These are phyloP conservation scores for Lophiotrema nucula DNA, from an alignment of 495 filamentous ascomycete species.

Conservation along the genomic window DNA sequence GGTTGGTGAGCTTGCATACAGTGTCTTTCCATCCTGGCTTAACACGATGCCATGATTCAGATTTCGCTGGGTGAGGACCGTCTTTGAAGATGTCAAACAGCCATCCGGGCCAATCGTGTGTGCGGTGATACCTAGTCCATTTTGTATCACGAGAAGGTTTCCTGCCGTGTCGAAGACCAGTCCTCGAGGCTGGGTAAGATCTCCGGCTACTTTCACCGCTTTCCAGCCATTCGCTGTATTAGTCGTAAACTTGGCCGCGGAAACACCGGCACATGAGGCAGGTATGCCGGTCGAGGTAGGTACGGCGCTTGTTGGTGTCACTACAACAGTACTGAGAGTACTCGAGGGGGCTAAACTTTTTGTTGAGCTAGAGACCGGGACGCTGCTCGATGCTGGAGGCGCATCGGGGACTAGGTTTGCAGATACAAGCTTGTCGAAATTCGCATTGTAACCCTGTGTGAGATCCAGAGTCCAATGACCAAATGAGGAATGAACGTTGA, in stretches of 20 bases:
- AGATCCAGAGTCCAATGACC: constrained; percentile 28
- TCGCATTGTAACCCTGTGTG: constrained; percentile 7
- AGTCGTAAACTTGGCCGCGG: constrained; percentile 1
- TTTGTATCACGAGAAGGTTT: constrained; percentile 26
- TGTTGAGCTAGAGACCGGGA: neutral
- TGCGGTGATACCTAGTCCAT: constrained; percentile 24
- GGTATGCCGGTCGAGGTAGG: constrained; percentile 11
- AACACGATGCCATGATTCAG: constrained; percentile 33
- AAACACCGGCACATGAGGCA: constrained; percentile 11
- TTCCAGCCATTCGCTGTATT: constrained; percentile 23
- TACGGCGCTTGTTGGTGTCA: constrained; percentile 10
- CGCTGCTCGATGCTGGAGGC: constrained; percentile 12
- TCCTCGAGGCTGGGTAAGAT: constrained; percentile 18
- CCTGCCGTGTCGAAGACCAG: constrained; percentile 23
- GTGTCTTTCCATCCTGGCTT: constrained; percentile 28
- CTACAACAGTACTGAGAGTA: constrained; percentile 20
- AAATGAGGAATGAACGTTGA: constrained; percentile 26
- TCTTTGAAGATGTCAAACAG: constrained; percentile 22
- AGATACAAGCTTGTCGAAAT: constrained; percentile 22
- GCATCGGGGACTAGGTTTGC: constrained; percentile 13
- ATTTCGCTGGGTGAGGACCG: constrained; percentile 11
- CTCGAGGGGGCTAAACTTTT: neutral
- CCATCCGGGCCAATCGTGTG: constrained; percentile 24
- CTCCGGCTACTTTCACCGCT: constrained; percentile 24
- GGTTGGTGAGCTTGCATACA: constrained; percentile 29